Base-by-base conservation (phyloP, 1,139 yeast species). In the Sugiyamaella neomexicana region DNA sequence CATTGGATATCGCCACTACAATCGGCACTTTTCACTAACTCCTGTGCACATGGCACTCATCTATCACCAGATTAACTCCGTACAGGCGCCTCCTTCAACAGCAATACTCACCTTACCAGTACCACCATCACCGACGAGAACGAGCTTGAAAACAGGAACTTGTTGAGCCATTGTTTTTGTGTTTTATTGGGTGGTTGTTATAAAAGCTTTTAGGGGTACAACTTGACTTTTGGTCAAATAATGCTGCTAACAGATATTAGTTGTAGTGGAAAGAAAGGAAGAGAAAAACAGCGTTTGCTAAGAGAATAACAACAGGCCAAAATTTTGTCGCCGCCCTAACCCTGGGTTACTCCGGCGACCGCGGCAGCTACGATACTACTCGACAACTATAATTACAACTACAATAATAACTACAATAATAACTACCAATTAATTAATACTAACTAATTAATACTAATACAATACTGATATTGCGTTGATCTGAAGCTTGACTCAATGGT, bases 111-210 rank as follows among this genome's bases (percentile, higher is more conserved):
- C 83, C 76, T 93, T 91, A 80, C 98, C 98, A 76, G 99, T 93
- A 85, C 99, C 99, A 83, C 99, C 99, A 74, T 93, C 99, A 76
- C 99, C 99, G 77, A 93, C 98, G 72, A 93, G 86, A 70, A 74
- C 99, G 75, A 95, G 86, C 82, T 95, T 95, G 79, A 95, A 93
- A 65, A 96, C 89, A 70, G 99, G 98, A 76, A 90, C 96, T 80
- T 88, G 90, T 58, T 68, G 72, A 67, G 87, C 83, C 85, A 80
- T 81, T 62, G 54, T 65, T 54, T 40, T 29, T 25, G 15, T 37
- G 12, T 32, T 8, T 34, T 38, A 8, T 38, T 39, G 25, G 15
- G 13, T 8, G 13, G 37, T 46, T 46, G 13, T 29, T 12, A 10
- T n/a, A 23, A 23, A n/a, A 16, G 16, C n/a, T 32, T 39, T 20